phyloP scores from a whole-genome alignment of 495 filamentous ascomycete genomes.

The Penicillium bovifimosum region DNA sequence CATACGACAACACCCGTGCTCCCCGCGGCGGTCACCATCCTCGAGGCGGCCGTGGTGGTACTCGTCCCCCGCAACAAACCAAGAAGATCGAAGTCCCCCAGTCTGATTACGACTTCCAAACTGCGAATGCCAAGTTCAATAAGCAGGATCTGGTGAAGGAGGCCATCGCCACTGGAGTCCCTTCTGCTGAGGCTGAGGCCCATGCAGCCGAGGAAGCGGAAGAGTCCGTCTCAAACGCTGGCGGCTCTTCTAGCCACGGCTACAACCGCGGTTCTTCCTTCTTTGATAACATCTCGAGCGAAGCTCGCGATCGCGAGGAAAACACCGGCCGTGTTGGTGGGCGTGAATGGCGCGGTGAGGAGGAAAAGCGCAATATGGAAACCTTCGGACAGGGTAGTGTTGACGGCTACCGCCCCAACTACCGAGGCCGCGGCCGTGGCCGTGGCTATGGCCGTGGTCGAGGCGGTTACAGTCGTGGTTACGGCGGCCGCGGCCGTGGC shows the following conservation, averaged over 20 bases:
- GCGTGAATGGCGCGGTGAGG: slow-evolving; percentile 87
- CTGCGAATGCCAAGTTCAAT: slow-evolving; percentile 94
- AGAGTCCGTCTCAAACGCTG: slow-evolving; percentile 28
- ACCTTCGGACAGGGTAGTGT: slow-evolving; percentile 98
- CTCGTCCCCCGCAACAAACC: slow-evolving; percentile 49
- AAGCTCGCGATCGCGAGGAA: slow-evolving; percentile 85
- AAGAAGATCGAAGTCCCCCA: slow-evolving; percentile 81
- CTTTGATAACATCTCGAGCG: slow-evolving; percentile 96
- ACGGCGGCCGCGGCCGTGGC: slow-evolving; percentile 32
- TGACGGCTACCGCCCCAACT: slow-evolving; percentile 76
- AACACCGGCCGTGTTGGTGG: slow-evolving; percentile 63
- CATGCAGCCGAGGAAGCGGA: slow-evolving; percentile 31
- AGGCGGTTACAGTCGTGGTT: slow-evolving; percentile 43
- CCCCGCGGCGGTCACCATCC: slow-evolving; percentile 47
- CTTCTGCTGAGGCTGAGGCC: slow-evolving; percentile 50
- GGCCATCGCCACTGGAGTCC: slow-evolving; percentile 71
- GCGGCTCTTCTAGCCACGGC: slow-evolving; percentile 6
- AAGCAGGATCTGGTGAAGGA: slow-evolving; percentile 94
- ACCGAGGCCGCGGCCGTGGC: slow-evolving; percentile 56
- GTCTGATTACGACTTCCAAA: slow-evolving; percentile 89
- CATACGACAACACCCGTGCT: slow-evolving; percentile 49
- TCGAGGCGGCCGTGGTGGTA: slow-evolving; percentile 52
- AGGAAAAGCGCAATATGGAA: slow-evolving; percentile 92
- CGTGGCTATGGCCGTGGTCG: slow-evolving; percentile 55
- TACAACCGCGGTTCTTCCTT: slow-evolving; percentile 87